Conservation (phyloP, 2,329 filamentous ascomycete species). For the Exophiala calicioides region DNA sequence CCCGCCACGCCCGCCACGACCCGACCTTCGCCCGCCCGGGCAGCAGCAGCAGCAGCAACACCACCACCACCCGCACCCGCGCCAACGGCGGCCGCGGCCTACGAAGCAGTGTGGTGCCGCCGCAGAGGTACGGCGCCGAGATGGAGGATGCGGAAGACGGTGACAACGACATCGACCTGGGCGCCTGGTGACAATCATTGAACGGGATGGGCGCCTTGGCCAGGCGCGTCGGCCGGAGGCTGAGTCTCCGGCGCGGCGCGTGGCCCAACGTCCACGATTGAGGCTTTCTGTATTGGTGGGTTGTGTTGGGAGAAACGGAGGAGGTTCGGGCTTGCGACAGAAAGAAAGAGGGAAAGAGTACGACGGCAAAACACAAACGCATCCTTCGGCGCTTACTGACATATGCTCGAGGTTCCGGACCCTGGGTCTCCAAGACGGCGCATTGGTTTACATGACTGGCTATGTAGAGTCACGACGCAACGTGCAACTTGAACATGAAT, state of each 20-base stretch:
- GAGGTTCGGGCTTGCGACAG: too few relatives aligned
- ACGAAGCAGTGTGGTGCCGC: slow-evolving; percentile 26
- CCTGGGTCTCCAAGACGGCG: too few relatives aligned
- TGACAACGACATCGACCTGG: slow-evolving; percentile 25
- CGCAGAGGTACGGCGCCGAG: slow-evolving; percentile 29
- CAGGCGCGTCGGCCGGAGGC: slow-evolving; percentile 12
- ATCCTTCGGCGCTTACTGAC: too few relatives aligned
- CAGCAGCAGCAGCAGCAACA: background rate
- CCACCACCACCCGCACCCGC: slow-evolving; percentile 14
- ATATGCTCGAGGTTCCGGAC: too few relatives aligned
- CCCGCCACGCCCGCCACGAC: slow-evolving; percentile 22
- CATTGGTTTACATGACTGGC: too few relatives aligned
- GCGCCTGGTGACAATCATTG: slow-evolving; percentile 29
- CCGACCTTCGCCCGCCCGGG: background rate
- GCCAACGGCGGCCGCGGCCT: slow-evolving; percentile 35
- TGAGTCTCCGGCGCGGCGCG: slow-evolving; percentile 15
- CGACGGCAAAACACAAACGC: too few relatives aligned
- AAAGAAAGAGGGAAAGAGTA: too few relatives aligned
- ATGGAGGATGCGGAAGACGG: slow-evolving; percentile 30
- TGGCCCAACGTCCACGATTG: too few relatives aligned
- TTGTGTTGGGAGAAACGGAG: too few relatives aligned
- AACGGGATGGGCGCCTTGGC: slow-evolving; percentile 5
- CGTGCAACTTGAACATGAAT: too few relatives aligned
- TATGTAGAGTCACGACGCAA: too few relatives aligned
- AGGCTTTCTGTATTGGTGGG: too few relatives aligned